Evolutionary conservation across 441 rosid genomes (phyloP).

Genomic region (Syzygium syzygioides): DNA sequence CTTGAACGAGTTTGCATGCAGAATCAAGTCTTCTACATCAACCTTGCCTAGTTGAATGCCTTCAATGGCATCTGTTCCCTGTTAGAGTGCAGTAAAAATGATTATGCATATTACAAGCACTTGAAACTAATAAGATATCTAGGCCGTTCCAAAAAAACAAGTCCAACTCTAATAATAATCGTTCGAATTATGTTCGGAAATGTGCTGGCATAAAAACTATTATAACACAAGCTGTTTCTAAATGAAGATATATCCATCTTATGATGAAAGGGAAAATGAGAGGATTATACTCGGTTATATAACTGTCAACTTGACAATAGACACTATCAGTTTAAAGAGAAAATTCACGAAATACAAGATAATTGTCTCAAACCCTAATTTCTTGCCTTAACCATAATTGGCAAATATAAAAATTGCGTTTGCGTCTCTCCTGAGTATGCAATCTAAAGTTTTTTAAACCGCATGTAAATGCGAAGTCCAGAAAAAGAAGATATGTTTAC

Average conservation of each 20-base stretch:
- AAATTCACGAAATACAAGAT: not conserved
- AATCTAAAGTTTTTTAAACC: not conserved
- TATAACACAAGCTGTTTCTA: too few species aligned
- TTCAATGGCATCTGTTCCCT: not conserved
- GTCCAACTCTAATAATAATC: too few species aligned
- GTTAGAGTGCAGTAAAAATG: not conserved
- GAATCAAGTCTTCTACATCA: not conserved
- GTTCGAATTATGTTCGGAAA: too few species aligned
- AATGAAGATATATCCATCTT: too few species aligned
- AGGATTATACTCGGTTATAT: not conserved
- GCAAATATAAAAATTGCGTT: not conserved
- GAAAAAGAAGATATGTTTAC: not conserved
- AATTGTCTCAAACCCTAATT: not conserved
- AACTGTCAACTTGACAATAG: not conserved
- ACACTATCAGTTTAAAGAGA: not conserved
- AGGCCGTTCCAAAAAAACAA: not conserved
- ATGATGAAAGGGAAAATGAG: too few species aligned
- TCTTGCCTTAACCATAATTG: not conserved
- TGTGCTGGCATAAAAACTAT: too few species aligned
- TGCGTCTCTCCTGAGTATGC: not conserved
- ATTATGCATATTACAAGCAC: not conserved
- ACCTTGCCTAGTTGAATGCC: not conserved
- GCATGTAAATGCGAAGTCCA: not conserved
- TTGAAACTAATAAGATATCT: not conserved
- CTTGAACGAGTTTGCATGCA: not conserved